Base-by-base conservation (phyloP, 192 early-diverging fungal species). In the Podila epicladia region DNA sequence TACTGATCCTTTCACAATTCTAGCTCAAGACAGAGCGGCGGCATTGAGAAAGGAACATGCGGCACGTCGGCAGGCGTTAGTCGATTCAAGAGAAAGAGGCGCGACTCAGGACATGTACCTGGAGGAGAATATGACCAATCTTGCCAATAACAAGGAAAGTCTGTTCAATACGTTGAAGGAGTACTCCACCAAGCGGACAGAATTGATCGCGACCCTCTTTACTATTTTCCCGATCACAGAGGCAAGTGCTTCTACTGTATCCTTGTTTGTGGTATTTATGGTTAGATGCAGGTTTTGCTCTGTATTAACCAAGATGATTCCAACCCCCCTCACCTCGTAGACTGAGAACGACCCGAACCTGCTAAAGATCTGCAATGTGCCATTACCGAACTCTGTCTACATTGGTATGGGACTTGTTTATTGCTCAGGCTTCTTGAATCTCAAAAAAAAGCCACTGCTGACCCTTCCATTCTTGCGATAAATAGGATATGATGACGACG, bases 301-400 rank as follows among this genome's bases (percentile, higher is more conserved):
- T 26, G 12, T 45, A 45, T 45, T 45, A 45, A 45, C 41, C 11
- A 3, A 29, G 3, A 26, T 58, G 55, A n/a, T 0, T 61, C 5
- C 17, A 33, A 70, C 41, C 58, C 62, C 62, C 62, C 41, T 17
- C 62, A 3, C 62, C 41, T 17, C 62, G 3, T 63, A 89, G 86
- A 78, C 75, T 26, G 75, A 86, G 49, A 73, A 64, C 51, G 82
- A 89, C 55, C 64, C 83, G 11, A 74, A 82, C 41, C 73, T 83
- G 28, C 74, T 85, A 50, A 82, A 71, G 49, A 90, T 90, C 26
- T 86, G 87, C 49, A 83, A 83, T 69, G 64, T 85, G 17, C 70
- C 85, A n/a, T 26, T 90, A n/a, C 88, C 87, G n/a, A 90, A 90
- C 37, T 90, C 88, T 19, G 87, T 84, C 9, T 90, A 82, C 48